Evolutionary conservation across 1,139 yeast species (phyloP).

Genomic region (Kazachstania sp.): DNA sequence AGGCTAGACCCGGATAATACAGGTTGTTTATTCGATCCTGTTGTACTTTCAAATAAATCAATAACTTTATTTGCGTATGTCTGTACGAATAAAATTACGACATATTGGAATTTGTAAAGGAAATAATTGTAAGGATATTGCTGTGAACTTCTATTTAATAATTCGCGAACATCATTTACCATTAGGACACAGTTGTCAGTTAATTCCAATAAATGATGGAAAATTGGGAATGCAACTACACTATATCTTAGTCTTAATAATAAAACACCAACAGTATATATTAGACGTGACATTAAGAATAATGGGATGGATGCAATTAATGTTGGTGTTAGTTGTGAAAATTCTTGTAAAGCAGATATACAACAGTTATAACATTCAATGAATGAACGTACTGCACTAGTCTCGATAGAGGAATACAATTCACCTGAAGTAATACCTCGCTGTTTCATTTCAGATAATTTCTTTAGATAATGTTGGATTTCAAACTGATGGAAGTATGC

Average conservation of each 20-base stretch:
- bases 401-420: conserved; percentile 21
- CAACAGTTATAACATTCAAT: conserved; percentile 51
- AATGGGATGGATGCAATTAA: conserved; percentile 52
- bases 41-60: conserved; percentile 9
- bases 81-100: conserved; percentile 49
- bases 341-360: conserved; percentile 43
- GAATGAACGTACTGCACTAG: conserved; percentile 29
- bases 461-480: conserved; percentile 5
- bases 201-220: conserved; percentile 39
- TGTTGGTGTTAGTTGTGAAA: conserved; percentile 37
- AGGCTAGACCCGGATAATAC: conserved; percentile 6
- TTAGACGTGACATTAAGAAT: conserved; percentile 53
- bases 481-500: conserved; percentile 33
- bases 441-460: neutral
- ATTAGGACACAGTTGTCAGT: conserved; percentile 41
- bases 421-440: conserved; percentile 15
- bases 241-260: conserved; percentile 51
- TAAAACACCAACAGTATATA: conserved; percentile 57
- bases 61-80: conserved; percentile 50
- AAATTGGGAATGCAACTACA: conserved; percentile 46
- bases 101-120: conserved; percentile 45
- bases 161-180: conserved; percentile 39
- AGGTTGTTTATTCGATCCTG: neutral
- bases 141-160: conserved; percentile 21
- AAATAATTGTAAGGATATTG: conserved; percentile 42